Conservation (phyloP, 495 filamentous ascomycete genomes). For the Podospora conica region DNA sequence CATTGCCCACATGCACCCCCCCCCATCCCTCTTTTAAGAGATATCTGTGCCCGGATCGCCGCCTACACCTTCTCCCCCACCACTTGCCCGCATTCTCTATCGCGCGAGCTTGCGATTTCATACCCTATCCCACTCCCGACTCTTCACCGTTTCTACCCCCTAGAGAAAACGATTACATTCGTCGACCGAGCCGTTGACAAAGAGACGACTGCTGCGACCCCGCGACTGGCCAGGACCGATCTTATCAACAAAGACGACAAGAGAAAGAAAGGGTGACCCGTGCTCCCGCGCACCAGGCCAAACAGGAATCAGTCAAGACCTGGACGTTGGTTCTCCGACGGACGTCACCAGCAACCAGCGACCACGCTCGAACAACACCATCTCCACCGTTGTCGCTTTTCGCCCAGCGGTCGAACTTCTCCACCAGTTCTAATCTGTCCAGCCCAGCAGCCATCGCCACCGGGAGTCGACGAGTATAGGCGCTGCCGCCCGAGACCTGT, state of each 20-base stretch:
- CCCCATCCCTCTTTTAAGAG: conserved; percentile 20
- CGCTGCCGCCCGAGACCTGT: conserved; percentile 5
- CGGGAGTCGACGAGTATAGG: background rate
- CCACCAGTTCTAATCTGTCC: background rate
- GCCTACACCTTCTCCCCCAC: conserved; percentile 18
- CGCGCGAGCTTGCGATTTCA: conserved; percentile 9
- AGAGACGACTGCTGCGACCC: background rate
- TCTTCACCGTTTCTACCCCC: background rate
- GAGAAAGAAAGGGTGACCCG: conserved; percentile 1
- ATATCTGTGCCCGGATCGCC: conserved; percentile 22
- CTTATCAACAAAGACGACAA: background rate
- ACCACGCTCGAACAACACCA: background rate
- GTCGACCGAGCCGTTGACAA: background rate
- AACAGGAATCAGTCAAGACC: too few species aligned
- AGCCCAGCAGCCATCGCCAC: background rate
- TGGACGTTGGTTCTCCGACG: background rate
- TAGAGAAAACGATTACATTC: background rate
- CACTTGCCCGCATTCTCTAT: conserved; percentile 16
- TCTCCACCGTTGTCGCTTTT: background rate
- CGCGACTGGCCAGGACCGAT: background rate
- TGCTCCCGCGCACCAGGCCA: background rate
- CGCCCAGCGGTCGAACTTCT: background rate
- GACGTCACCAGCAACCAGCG: background rate
- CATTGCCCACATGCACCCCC: background rate
- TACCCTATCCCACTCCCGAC: conserved; percentile 6